Evolutionary conservation across 2,329 filamentous ascomycete genomes (phyloP).

Genomic region (Cephalotrichum gorgonifer): DNA sequence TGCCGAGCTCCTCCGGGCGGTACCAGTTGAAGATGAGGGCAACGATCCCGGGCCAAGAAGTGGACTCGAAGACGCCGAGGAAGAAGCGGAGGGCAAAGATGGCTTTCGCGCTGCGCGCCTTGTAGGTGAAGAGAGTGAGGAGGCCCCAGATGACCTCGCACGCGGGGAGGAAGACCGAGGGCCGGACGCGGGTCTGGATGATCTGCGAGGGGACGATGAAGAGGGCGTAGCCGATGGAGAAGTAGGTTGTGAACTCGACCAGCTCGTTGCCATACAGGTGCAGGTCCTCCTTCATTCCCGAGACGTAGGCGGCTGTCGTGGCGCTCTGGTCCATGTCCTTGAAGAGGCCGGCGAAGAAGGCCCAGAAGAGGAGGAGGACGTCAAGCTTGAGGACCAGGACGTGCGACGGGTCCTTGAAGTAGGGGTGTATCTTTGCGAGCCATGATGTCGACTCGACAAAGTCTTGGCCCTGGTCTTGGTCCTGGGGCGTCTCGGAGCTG

Average conservation of each 20-base stretch:
- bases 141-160: constrained; percentile 23
- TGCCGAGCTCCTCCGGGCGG: constrained; percentile 28
- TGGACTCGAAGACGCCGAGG: constrained; percentile 26
- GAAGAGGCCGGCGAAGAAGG: constrained; percentile 23
- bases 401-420: constrained; percentile 16
- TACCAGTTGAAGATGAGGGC: constrained; percentile 33
- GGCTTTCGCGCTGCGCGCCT: constrained; percentile 22
- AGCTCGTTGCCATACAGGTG: constrained; percentile 41
- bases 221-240: constrained; percentile 51
- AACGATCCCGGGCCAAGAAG: constrained; percentile 25
- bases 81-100: constrained; percentile 32
- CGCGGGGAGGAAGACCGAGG: constrained; percentile 26
- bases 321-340: constrained; percentile 24
- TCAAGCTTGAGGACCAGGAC: constrained; percentile 19
- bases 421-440: constrained; percentile 18
- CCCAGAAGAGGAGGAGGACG: constrained; percentile 16
- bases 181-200: constrained; percentile 26
- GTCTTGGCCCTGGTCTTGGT: constrained; percentile 5
- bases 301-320: constrained; percentile 28
- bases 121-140: constrained; percentile 5
- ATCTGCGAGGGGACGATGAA: constrained; percentile 26
- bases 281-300: constrained; percentile 39
- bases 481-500: not conserved
- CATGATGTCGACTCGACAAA: constrained; percentile 13
- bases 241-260: constrained; percentile 40